Percentiles rank a stretch among this genome's conserved stretches.
Conservation (phyloP, 176 grass and related monocot genomes). For the Triticum monococcum region DNA sequence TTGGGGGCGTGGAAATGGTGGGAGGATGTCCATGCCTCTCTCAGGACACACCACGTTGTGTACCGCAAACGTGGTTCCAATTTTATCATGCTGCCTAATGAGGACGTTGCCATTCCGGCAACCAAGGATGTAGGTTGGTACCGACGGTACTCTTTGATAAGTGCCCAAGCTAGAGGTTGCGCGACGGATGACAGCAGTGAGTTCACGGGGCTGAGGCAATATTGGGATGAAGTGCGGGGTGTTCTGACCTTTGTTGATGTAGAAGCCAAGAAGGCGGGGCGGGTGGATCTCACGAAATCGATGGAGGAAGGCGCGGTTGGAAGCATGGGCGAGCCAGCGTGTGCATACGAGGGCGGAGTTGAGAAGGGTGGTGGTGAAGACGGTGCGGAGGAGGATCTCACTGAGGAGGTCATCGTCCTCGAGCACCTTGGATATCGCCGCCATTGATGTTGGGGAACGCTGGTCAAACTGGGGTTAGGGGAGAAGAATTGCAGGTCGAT, state of each 20-base stretch:
- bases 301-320: not conserved
- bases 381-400: not conserved
- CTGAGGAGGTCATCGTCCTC: not conserved
- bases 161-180: not conserved
- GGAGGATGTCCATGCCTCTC: not conserved
- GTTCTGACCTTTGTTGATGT: not conserved
- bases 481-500: not conserved
- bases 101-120: not conserved
- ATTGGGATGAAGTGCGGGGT: not conserved
- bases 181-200: not conserved
- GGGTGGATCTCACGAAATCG: not conserved
- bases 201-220: not conserved
- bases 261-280: not conserved
- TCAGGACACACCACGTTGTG: not conserved
- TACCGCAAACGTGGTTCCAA: not conserved
- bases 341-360: not conserved
- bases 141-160: not conserved
- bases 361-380: not conserved
- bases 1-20: not conserved
- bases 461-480: not conserved
- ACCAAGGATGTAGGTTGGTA: not conserved
- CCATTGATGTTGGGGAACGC: not conserved
- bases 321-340: not conserved
- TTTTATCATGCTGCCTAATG: not conserved
- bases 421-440: not conserved